These are phyloP conservation scores for Lactarius deliciosus DNA, from an alignment of 768 basidiomycete genomes.

Conservation along the genomic window DNA sequence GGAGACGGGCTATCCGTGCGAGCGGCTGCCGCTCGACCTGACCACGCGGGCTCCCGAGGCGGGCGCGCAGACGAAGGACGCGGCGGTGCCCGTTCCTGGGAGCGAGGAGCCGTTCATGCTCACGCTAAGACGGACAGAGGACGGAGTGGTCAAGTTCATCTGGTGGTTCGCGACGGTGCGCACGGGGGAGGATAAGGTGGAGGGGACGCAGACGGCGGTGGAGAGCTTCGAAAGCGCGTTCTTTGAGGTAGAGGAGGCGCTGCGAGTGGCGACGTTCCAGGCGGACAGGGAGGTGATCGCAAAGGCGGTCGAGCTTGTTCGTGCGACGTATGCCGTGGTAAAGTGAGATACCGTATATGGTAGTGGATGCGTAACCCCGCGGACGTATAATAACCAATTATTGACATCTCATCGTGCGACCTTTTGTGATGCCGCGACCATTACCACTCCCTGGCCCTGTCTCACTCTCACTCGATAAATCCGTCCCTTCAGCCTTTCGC, in stretches of 20 bases:
- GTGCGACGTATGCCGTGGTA: conserved; percentile 8
- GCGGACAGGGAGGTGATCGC: conserved; percentile 23
- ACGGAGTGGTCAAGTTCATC: conserved; percentile 44
- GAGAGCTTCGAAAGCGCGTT: conserved; percentile 29
- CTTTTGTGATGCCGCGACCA: background rate
- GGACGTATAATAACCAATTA: too few relatives aligned
- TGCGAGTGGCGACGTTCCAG: conserved; percentile 18
- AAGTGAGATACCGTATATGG: background rate
- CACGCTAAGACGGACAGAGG: conserved; percentile 34
- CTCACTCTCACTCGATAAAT: background rate
- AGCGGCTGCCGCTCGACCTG: conserved; percentile 49
- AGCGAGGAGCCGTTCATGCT: conserved; percentile 41
- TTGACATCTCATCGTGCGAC: too few relatives aligned
- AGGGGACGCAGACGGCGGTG: conserved; percentile 31
- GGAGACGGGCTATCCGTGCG: conserved; percentile 61
- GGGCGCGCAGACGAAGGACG: conserved; percentile 40
- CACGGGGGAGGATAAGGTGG: conserved; percentile 32
- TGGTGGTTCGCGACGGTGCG: conserved; percentile 51
- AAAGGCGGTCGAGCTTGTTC: conserved; percentile 18
- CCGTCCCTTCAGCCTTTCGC: background rate
- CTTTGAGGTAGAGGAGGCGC: conserved; percentile 15
- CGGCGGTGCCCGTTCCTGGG: conserved; percentile 31
- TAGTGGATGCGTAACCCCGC: background rate
- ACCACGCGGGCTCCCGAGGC: conserved; percentile 54
- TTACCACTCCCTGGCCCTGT: background rate